Conservation (phyloP, 208 protist genomes). For the Acanthamoeba culbertsoni region DNA sequence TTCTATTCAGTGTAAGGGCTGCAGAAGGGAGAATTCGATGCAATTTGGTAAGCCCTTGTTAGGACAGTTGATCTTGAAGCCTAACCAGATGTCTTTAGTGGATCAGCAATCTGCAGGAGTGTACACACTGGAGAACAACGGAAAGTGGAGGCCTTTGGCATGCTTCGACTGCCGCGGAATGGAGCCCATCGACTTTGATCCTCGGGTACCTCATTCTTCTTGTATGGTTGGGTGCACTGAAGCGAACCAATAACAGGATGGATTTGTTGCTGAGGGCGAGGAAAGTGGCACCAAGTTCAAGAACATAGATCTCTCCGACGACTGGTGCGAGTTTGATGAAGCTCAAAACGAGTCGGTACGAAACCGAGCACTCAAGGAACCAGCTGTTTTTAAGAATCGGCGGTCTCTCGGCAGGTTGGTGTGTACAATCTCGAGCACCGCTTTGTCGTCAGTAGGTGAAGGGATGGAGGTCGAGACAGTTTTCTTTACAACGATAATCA, state of each 20-base stretch:
- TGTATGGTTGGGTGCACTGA: too few species aligned
- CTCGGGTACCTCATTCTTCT: not conserved
- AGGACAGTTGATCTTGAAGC: not conserved
- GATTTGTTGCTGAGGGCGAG: not conserved
- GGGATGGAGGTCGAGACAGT: too few species aligned
- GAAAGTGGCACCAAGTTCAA: constrained; percentile 29
- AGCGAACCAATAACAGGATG: not conserved
- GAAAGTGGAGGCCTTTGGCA: not conserved
- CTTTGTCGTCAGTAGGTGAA: not conserved
- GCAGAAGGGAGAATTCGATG: not conserved
- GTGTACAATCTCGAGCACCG: constrained; percentile 24
- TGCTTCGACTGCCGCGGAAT: constrained; percentile 41
- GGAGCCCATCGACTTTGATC: not conserved
- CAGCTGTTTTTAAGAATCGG: not conserved
- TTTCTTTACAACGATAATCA: too few species aligned
- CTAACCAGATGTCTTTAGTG: not conserved
- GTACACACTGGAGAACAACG: not conserved
- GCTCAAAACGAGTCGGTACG: constrained; percentile 20
- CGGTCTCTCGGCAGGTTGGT: not conserved
- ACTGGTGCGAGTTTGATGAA: constrained; percentile 53
- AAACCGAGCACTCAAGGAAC: not conserved
- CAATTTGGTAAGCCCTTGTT: not conserved
- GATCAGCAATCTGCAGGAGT: not conserved
- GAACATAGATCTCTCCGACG: constrained; percentile 30
- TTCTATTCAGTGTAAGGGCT: constrained; percentile 29